Percentiles rank a stretch among this genome's conserved stretches.
These are phyloP conservation scores for Piper betle DNA, from an alignment of 164 flowering plant genomes.

Conservation along the genomic window DNA sequence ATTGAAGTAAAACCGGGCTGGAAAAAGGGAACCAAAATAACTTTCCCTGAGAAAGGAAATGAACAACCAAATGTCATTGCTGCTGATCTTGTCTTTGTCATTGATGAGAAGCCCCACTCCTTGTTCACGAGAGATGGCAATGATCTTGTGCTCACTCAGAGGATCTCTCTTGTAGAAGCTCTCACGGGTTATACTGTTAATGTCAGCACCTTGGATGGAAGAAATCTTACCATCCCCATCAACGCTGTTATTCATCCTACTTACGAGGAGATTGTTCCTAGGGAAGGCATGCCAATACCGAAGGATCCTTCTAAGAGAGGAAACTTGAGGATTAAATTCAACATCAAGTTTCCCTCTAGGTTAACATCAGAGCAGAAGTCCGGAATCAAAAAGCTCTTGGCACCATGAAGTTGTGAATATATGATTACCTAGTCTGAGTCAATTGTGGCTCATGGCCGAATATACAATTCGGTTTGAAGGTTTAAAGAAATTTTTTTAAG, in stretches of 20 bases:
- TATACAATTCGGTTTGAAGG: not conserved
- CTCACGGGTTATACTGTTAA: constrained; percentile 49
- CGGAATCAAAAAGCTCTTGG: constrained; percentile 41
- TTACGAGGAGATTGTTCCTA: constrained; percentile 58
- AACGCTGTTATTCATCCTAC: constrained; percentile 43
- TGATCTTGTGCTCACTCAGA: too few relatives aligned
- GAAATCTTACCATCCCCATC: constrained; percentile 47
- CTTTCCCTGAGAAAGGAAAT: too few relatives aligned
- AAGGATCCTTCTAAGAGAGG: constrained; percentile 65
- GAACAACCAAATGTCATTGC: too few relatives aligned
- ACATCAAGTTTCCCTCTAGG: constrained; percentile 52
- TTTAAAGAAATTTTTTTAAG: not conserved
- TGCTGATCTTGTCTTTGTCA: too few relatives aligned
- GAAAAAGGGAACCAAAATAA: not conserved
- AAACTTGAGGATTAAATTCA: constrained; percentile 61
- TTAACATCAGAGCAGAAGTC: constrained; percentile 50
- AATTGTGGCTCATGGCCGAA: too few relatives aligned
- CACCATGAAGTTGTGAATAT: constrained; percentile 7
- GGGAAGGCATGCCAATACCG: constrained; percentile 76
- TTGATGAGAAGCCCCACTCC: too few relatives aligned
- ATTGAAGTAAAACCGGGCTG: constrained; percentile 16
- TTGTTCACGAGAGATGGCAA: too few relatives aligned
- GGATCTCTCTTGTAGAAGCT: constrained; percentile 30
- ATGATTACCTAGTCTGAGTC: too few relatives aligned
- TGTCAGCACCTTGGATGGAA: constrained; percentile 59